These are phyloP conservation scores for Gillenia trifoliata DNA, from an alignment of 306 rosid species.

Conservation along the genomic window DNA sequence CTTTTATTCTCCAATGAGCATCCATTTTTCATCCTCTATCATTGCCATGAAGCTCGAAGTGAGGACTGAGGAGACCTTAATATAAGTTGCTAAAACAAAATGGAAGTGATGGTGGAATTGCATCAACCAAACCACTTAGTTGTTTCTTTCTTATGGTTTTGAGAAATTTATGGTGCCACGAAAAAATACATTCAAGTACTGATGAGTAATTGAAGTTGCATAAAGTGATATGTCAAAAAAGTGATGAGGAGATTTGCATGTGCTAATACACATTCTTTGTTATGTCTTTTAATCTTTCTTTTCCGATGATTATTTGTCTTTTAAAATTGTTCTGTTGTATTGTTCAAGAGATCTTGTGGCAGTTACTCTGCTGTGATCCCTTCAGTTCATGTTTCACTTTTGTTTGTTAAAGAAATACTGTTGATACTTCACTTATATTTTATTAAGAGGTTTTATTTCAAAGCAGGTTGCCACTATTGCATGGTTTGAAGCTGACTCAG, in stretches of 20 bases:
- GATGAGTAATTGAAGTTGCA: background rate
- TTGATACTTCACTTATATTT: conserved; percentile 16
- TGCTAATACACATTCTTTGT: background rate
- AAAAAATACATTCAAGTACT: background rate
- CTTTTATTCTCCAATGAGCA: background rate
- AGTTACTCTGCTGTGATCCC: background rate
- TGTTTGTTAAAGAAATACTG: background rate
- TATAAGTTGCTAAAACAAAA: background rate
- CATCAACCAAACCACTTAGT: background rate
- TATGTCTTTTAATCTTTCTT: background rate
- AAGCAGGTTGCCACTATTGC: conserved; percentile 97
- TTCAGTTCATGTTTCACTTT: background rate
- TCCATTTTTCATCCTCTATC: background rate
- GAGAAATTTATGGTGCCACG: background rate
- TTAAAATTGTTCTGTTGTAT: background rate
- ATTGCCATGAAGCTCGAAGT: background rate
- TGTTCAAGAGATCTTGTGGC: background rate
- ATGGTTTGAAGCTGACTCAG: conserved; percentile 99
- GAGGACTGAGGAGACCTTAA: background rate
- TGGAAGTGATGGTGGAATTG: background rate
- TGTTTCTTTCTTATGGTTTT: background rate
- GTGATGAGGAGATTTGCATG: background rate
- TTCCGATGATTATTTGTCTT: too few species aligned
- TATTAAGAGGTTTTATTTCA: conserved; percentile 20
- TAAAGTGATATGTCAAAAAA: background rate